Percentiles rank a stretch among this genome's conserved stretches.
These are phyloP conservation scores for Lactarius akahatsu DNA, from an alignment of 768 basidiomycete genomes.

Conservation along the genomic window DNA sequence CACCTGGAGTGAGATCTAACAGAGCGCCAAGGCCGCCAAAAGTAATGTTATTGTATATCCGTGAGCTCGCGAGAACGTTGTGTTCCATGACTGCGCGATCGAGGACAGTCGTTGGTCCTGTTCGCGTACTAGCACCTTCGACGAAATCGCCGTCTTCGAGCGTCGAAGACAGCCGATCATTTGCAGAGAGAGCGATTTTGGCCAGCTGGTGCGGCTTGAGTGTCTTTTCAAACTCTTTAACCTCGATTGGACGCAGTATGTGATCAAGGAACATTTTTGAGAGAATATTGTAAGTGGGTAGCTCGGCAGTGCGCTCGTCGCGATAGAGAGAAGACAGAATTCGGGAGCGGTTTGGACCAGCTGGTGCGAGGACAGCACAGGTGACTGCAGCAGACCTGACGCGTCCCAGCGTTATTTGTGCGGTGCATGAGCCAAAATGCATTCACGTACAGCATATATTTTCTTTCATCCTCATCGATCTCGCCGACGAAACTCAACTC, in stretches of 20 bases:
- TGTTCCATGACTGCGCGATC: slow-evolving; percentile 99
- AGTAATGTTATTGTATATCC: slow-evolving; percentile 97
- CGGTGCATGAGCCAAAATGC: slow-evolving; percentile 6
- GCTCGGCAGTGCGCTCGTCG: slow-evolving; percentile 83
- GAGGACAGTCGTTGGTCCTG: slow-evolving; percentile 91
- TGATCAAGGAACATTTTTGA: slow-evolving; percentile 99
- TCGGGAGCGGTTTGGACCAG: slow-evolving; percentile 93
- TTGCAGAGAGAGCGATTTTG: slow-evolving; percentile 80
- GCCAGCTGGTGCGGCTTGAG: slow-evolving; percentile 94
- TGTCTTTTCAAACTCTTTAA: slow-evolving; percentile 84
- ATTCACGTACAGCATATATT: slow-evolving; percentile 77
- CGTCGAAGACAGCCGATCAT: slow-evolving; percentile 72
- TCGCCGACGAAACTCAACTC: slow-evolving; percentile 89
- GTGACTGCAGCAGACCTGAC: slow-evolving; percentile 85
- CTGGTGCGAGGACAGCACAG: slow-evolving; percentile 94
- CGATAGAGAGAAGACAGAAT: slow-evolving; percentile 90
- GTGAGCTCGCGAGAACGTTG: slow-evolving; percentile 93
- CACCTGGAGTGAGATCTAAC: slow-evolving; percentile 84
- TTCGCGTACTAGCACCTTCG: slow-evolving; percentile 67
- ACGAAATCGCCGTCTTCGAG: slow-evolving; percentile 55
- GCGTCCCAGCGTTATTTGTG: slow-evolving; percentile 12
- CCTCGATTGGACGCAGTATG: slow-evolving; percentile 86
- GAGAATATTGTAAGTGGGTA: slow-evolving; percentile 85
- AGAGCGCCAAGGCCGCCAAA: slow-evolving; percentile 91
- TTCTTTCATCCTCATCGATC: slow-evolving; percentile 91